Conservation (phyloP, 306 rosid genomes). For the Cicer cuneatum region DNA sequence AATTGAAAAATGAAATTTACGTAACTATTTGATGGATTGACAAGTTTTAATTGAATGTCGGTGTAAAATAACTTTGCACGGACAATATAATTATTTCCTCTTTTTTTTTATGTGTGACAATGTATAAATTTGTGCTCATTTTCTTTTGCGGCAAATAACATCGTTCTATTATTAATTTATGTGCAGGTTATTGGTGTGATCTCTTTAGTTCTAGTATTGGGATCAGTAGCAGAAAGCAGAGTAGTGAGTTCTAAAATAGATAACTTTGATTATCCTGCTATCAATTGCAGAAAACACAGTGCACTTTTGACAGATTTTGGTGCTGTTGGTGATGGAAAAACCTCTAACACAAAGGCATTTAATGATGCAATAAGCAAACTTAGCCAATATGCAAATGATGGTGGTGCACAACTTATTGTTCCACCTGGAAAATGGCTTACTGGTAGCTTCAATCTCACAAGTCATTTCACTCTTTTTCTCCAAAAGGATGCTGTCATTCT, state of each 20-base stretch:
- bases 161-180: background rate
- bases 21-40: too few species aligned
- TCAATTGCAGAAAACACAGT: constrained; percentile 65
- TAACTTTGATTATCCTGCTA: constrained; percentile 34
- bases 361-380: constrained; percentile 59
- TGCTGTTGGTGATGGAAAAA: constrained; percentile 79
- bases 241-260: background rate
- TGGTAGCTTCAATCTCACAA: constrained; percentile 82
- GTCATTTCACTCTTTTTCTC: constrained; percentile 81
- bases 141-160: background rate
- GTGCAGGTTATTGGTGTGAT: constrained; percentile 41
- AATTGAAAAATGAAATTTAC: too few species aligned
- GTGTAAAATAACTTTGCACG: too few species aligned
- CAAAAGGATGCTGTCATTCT: constrained; percentile 64
- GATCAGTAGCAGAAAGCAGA: constrained; percentile 44
- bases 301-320: constrained; percentile 71
- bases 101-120: too few species aligned
- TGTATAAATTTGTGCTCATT: background rate
- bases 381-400: constrained; percentile 52
- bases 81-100: too few species aligned
- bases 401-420: constrained; percentile 67
- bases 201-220: constrained; percentile 22
- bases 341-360: constrained; percentile 73
- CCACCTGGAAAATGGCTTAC: constrained; percentile 85
- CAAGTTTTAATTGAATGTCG: too few species aligned